Evolutionary conservation across 2,329 filamentous ascomycete genomes (phyloP), one percentile per base, ranked within the genome.

Genomic region (Hymenoscyphus occultus): DNA sequence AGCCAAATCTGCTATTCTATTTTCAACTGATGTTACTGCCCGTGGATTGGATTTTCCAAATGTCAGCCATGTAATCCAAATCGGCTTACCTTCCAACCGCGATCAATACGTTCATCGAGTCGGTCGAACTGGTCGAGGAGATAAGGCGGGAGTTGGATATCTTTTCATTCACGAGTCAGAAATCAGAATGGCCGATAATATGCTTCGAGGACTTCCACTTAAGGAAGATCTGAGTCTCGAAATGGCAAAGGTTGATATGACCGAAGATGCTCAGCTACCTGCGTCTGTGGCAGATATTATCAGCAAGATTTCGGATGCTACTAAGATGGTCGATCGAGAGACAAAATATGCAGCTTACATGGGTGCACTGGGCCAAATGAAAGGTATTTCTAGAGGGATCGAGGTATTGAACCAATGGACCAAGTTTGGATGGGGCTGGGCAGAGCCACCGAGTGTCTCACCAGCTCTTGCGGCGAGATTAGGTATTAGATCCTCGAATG

Each of bases 31-130:
- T 77, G 90, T 94, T 40, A 92, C 90, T 7, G 90, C 91, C 14
- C 84, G 91, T 76, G 91, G 91, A 72, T 92, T 94, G 88, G 91
- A 94, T 75, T 93, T 93, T 78, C 90, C 90, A 32, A 83, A 89
- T 65, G 90, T 93, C 39, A 90, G 88, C 13, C 90, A 93, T 72
- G 90, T 93, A 64, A 87, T 93, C 65, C 90, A 93, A 72, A 72
- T 91, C 14, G 88, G 90, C 67, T 72, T 84, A 1, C 88, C 90
- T 4, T 79, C 81, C 4, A 83, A 84, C 68, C 81, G 85, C 16
- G 89, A 92, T 73, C 85, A 88, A 64, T 93, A 93, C 74, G 89
- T 93, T 64, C 90, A 93, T 77, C 86, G 90, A 68, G 80, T 93
- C 59, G 90, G 90, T 62, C 88, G 91, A 69, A 94, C 91, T 13